Percentiles rank a stretch among this genome's conserved stretches.
Evolutionary conservation across 179 eudicot species (phyloP).

Genomic region (Drosera spatulata): DNA sequence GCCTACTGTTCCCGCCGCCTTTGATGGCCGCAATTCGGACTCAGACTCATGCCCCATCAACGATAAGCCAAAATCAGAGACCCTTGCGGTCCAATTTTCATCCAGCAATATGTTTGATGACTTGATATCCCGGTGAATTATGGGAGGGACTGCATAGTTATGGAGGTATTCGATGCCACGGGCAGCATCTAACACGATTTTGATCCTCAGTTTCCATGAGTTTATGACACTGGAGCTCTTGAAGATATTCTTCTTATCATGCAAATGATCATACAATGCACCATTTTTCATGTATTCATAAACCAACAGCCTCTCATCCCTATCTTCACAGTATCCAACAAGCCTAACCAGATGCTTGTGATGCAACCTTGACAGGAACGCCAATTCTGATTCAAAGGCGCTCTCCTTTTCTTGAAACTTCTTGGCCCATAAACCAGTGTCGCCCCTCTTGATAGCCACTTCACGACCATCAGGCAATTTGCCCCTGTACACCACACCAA

Average conservation of each 20-base stretch:
- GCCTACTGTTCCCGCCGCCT: conserved; percentile 90
- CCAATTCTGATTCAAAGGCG: conserved; percentile 84
- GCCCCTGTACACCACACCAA: conserved; percentile 79
- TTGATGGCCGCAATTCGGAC: conserved; percentile 33
- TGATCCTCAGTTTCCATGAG: conserved; percentile 84
- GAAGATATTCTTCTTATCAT: conserved; percentile 50
- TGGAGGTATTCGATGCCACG: conserved; percentile 93
- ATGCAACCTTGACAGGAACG: conserved; percentile 75
- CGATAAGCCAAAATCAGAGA: conserved; percentile 89
- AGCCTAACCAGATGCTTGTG: conserved; percentile 92
- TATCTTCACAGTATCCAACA: conserved; percentile 85
- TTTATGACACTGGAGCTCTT: conserved; percentile 48
- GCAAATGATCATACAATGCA: conserved; percentile 75
- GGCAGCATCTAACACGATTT: conserved; percentile 74
- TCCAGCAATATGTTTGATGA: conserved; percentile 86
- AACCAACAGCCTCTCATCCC: conserved; percentile 79
- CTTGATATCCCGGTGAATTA: conserved; percentile 87
- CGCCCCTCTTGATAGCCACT: conserved; percentile 93
- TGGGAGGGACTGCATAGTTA: conserved; percentile 89
- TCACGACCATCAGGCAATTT: conserved; percentile 71
- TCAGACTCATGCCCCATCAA: conserved; percentile 51
- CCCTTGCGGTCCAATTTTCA: conserved; percentile 72
- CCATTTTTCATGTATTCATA: conserved; percentile 94
- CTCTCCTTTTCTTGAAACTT: conserved; percentile 81
- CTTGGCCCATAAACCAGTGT: conserved; percentile 36